Conservation (phyloP, 1,139 yeast genomes). For the Geotrichum fermentans region DNA sequence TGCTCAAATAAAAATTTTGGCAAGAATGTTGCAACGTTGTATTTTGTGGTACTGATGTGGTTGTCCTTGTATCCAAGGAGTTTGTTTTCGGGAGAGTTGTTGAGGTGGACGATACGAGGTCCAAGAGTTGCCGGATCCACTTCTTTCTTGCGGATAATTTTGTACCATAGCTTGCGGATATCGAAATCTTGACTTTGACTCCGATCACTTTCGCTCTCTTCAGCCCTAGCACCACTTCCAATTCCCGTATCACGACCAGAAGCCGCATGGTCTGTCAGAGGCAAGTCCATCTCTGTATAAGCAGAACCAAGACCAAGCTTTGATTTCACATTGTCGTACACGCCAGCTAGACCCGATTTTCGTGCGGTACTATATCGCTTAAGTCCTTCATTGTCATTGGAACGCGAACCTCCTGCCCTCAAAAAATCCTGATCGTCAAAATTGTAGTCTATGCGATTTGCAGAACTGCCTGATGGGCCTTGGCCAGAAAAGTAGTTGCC, state of each 20-base stretch:
- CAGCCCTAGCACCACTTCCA: conserved; percentile 22
- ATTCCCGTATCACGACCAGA: conserved; percentile 12
- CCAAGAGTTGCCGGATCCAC: conserved; percentile 38
- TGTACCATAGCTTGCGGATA: conserved; percentile 51
- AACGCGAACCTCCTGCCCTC: conserved; percentile 1
- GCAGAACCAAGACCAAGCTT: conserved; percentile 31
- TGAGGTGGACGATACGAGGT: conserved; percentile 69
- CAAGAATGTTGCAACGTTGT: conserved; percentile 84
- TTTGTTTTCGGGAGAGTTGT: conserved; percentile 52
- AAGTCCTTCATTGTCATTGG: conserved; percentile 9
- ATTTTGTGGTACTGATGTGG: conserved; percentile 94
- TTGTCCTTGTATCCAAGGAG: conserved; percentile 65
- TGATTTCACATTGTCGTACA: conserved; percentile 31
- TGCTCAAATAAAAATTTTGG: conserved; percentile 96
- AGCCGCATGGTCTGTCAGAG: conserved; percentile 30
- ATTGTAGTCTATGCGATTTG: conserved; percentile 6
- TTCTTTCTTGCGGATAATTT: conserved; percentile 41
- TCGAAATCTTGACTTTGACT: conserved; percentile 46
- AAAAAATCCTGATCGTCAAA: conserved; percentile 18
- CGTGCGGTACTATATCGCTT: conserved; percentile 11
- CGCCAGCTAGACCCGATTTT: conserved; percentile 29
- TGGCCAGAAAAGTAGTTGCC: conserved; percentile 6
- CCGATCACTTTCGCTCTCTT: conserved; percentile 23
- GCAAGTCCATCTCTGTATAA: conserved; percentile 37
- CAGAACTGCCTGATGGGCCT: background rate